Conservation (phyloP, 1,284 basidiomycete genomes). For the Austroboletus niveus region DNA sequence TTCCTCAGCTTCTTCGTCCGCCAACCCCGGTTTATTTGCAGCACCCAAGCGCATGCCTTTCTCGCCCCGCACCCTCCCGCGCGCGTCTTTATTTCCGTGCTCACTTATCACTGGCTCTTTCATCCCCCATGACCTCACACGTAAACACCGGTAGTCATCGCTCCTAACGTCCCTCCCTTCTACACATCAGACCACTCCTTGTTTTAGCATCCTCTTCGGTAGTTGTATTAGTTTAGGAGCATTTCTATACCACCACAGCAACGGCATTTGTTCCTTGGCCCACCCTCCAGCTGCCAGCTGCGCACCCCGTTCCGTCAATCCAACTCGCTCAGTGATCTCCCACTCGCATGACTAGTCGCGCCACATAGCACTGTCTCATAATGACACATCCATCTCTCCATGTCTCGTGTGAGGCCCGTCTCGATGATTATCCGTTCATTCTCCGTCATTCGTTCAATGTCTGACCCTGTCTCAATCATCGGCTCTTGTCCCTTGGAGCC, state of each 20-base stretch:
- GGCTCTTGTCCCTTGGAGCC: constrained; percentile 9
- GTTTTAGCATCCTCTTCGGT: constrained; percentile 20
- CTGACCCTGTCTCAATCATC: constrained; percentile 18
- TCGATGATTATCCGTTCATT: not conserved
- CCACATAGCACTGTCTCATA: constrained; percentile 21
- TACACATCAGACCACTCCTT: constrained; percentile 18
- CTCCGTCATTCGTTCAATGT: constrained; percentile 1
- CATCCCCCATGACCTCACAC: constrained; percentile 15
- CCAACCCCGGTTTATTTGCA: constrained; percentile 26
- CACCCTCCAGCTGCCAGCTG: not conserved
- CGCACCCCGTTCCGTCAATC: constrained; percentile 21
- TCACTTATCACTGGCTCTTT: constrained; percentile 6
- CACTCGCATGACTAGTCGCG: constrained; percentile 17
- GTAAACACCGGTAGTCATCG: constrained; percentile 26
- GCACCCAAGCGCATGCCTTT: constrained; percentile 22
- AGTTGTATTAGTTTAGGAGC: constrained; percentile 16
- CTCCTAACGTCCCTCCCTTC: constrained; percentile 8
- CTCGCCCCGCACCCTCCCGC: constrained; percentile 20
- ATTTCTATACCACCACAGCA: constrained; percentile 15
- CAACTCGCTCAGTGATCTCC: constrained; percentile 11
- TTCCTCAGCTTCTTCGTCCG: constrained; percentile 20
- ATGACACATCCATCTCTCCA: constrained; percentile 14
- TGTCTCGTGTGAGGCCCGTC: constrained; percentile 9
- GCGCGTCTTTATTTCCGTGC: constrained; percentile 28
- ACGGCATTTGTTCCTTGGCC: constrained; percentile 20